phyloP scores from a whole-genome alignment of 2,329 filamentous ascomycete species.

The Lomentospora prolificans region DNA sequence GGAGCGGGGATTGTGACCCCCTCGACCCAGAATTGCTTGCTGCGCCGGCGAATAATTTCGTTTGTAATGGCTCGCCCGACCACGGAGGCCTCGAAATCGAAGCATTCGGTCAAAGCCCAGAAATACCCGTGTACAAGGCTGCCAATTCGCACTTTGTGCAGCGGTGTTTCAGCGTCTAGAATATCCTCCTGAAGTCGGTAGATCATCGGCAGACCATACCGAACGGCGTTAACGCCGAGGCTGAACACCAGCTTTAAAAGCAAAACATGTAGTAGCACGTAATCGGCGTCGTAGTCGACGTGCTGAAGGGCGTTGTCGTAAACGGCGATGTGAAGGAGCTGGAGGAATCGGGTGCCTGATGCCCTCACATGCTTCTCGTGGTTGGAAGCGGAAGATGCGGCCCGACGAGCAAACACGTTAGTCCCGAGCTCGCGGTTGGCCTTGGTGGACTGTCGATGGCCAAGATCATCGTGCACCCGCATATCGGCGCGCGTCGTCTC shows the following conservation, averaged over 20 bases:
- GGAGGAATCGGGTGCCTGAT: slow-evolving; percentile 62
- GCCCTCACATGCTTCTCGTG: slow-evolving; percentile 44
- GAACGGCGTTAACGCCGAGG: slow-evolving; percentile 72
- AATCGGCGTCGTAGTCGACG: slow-evolving; percentile 61
- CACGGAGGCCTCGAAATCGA: slow-evolving; percentile 61
- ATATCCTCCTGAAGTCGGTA: slow-evolving; percentile 82
- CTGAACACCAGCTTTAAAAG: slow-evolving; percentile 63
- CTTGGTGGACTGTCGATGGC: slow-evolving; percentile 34
- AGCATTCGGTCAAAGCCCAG: slow-evolving; percentile 67
- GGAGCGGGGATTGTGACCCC: slow-evolving; percentile 62
- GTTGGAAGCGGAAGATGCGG: slow-evolving; percentile 56
- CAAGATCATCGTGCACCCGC: slow-evolving; percentile 46
- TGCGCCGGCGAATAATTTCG: slow-evolving; percentile 66
- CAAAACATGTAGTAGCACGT: slow-evolving; percentile 67
- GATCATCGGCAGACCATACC: slow-evolving; percentile 78
- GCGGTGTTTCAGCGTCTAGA: slow-evolving; percentile 50
- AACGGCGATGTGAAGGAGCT: slow-evolving; percentile 74
- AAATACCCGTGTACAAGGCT: slow-evolving; percentile 86
- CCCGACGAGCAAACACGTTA: slow-evolving; percentile 42
- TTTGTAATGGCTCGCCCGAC: slow-evolving; percentile 63
- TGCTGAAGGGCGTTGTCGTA: slow-evolving; percentile 78
- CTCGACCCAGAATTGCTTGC: slow-evolving; percentile 69
- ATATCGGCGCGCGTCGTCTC: slow-evolving; percentile 63
- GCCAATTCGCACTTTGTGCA: slow-evolving; percentile 68
- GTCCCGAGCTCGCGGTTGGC: slow-evolving; percentile 27